Evolutionary conservation across 2,329 filamentous ascomycete species (phyloP).

Genomic region (Xylariaceae sp.): DNA sequence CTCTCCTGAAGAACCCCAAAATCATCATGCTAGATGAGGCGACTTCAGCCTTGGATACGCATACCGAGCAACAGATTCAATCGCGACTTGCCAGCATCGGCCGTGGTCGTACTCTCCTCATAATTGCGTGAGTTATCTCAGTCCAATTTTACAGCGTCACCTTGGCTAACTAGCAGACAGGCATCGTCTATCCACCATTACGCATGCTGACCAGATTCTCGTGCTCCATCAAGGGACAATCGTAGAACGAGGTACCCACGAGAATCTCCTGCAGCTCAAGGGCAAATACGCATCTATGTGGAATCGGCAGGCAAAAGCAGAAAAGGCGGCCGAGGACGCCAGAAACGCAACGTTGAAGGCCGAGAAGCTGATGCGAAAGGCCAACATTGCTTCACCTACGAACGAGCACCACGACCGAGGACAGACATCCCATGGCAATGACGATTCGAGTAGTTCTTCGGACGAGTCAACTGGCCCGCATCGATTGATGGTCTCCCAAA

Average conservation of each 20-base stretch:
- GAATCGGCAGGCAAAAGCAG: conserved; percentile 80
- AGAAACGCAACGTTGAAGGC: conserved; percentile 37
- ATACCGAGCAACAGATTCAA: conserved; percentile 92
- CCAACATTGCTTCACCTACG: conserved; percentile 39
- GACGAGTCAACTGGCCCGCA: conserved; percentile 20
- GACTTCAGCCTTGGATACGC: conserved; percentile 84
- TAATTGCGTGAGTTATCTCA: conserved; percentile 70
- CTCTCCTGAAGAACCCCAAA: conserved; percentile 84
- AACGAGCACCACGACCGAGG: conserved; percentile 16
- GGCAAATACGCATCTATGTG: conserved; percentile 83
- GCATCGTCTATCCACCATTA: conserved; percentile 81
- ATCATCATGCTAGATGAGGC: conserved; percentile 94
- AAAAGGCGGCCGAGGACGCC: conserved; percentile 62
- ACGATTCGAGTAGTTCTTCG: conserved; percentile 35
- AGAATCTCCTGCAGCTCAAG: conserved; percentile 64
- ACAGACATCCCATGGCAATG: conserved; percentile 33
- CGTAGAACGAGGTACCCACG: conserved; percentile 73
- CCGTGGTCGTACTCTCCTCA: conserved; percentile 82
- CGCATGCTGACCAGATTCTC: conserved; percentile 78
- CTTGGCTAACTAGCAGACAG: conserved; percentile 28
- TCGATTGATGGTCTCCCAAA: conserved; percentile 8
- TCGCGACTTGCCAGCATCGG: conserved; percentile 77
- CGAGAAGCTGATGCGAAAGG: conserved; percentile 43
- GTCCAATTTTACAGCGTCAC: background rate
- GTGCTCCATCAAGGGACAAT: conserved; percentile 75